Base-by-base conservation (phyloP, 1,284 basidiomycete species). In the Meripilus lineatus region DNA sequence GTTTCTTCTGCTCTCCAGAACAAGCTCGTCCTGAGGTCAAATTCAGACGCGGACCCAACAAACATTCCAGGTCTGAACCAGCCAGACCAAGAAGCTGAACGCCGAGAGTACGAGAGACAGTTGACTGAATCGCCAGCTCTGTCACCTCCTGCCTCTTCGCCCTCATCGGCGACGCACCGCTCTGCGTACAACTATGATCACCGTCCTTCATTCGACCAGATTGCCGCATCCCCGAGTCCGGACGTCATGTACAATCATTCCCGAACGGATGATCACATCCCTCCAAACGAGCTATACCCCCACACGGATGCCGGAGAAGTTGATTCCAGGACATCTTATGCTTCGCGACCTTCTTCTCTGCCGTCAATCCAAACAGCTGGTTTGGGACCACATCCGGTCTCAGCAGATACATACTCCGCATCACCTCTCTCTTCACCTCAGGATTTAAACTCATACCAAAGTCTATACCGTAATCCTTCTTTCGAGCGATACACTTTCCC, bases 101-200 rank as follows among this genome's bases (percentile, higher is more conserved):
- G 25, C 5, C 21, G 25, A 28, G 38, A 40, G 25, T 30, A 40
- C 38, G 38, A 40, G 23, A 20, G 38, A 15, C 21, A 40, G 24
- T n/a, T 10, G 23, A 40, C 38, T 40, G 23, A 7, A n/a, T 40
- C 38, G 38, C 22, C 38, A 17, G 30, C 38, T 25, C 38, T 40
- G 38, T 40, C 38, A 17, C 38, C 38, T 26, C 38, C 38, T 24
- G 23, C 30, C 21, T 40, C 38, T n/a, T 40, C 38, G 23, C 38
- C 38, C 8, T 22, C 22, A 22, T 40, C 38, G 18, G 38, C 25
- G 23, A 17, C 22, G 23, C 30, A 20, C 24, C 38, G 26, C 10
- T 20, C 11, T 26, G 14, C 37, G 17, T 38, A 38, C 37, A 40
- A 40, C 26, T 40, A 40, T 40, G 38, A 40, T 20, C 38, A 40